Base-by-base conservation (phyloP, 768 basidiomycete species). In the Termitomyces sp. region DNA sequence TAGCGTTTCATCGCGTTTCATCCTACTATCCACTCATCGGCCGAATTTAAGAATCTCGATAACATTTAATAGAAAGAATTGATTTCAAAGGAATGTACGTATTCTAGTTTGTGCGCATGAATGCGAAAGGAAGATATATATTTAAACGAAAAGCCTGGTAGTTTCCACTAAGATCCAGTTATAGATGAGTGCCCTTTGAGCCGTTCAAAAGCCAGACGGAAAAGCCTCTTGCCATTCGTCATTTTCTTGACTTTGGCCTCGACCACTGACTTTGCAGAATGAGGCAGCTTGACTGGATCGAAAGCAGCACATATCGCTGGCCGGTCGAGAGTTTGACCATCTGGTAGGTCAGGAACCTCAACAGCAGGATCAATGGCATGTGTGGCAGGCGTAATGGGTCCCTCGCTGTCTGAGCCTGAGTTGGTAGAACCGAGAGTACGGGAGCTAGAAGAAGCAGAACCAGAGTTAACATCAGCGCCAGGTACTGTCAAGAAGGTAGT, bases 301-400 rank as follows among this genome's bases (percentile, higher is more conserved):
- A 30, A 14, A 18, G 30, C 24, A 16, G 22, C n/a, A 8, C 51
- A 55, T 22, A 43, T 65, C 47, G 40, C 60, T 59, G 45, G 64
- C 56, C 70, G 65, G 48, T 67, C 72, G 26, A 77, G 66, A 48
- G 68, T 71, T 54, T 74, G 68, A 40, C 70, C 77, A 45, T 73
- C 74, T 14, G 71, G 62, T 10, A 80, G 69, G 48, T 78, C 80
- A 40, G 76, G 75, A 54, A 80, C 72, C 35, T 75, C 76, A 46
- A 76, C 66, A 36, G 69, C 68, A 38, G 76, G 76, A 49, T 78
- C 76, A 10, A 70, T 62, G 18, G 81, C 65, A 52, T 69, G 65
- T 14, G 76, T 75, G 42, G 72, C 74, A 46, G 81, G 81, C 12
- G 82, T 84, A 58, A 78, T 73, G 26, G 79, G 80, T 32, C 78